Evolutionary conservation across 2,329 filamentous ascomycete genomes (phyloP), one percentile per base, ranked within the genome.

Genomic region (Talaromyces sp.): DNA sequence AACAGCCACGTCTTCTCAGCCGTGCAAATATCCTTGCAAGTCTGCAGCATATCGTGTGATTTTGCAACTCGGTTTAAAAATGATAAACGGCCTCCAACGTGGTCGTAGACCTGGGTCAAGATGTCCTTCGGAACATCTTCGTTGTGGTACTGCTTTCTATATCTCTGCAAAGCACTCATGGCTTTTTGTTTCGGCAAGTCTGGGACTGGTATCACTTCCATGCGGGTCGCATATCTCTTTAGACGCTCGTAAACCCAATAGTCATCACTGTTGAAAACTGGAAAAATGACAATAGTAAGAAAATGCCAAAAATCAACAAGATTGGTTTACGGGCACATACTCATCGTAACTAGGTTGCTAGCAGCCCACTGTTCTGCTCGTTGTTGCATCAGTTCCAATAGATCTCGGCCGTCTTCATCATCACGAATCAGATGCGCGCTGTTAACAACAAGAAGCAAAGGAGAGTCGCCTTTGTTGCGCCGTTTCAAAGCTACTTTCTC

Each of bases 181-280:
- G 94, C 92, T 68, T 89, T 86, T 11, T 79, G 73, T 72, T 92
- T 96, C 56, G 89, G 85, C 7, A 99, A 80, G 73, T 99, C 94
- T 4, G 85, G 83, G 48, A 99, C 87, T 9, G 91, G 86, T 41
- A 96, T 88, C 4, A 99, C 89, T 70, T 97, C 92, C 91, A 99
- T 96, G 52, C 94, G 86, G 1, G 92, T 96, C 3, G 92, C 91
- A 61, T 96, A 88, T 72, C 91, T 88, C 80, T 97, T 97, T 57
- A 99, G 79, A 14, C 92, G 85, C 74, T 99, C 94, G 69, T 97
- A 97, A 0, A 99, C 90, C 94, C 94, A 99, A 76, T 96, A 99
- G 72, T 97, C 94, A 74, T 99, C 94, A 58, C 88, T 92, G 76
- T 97, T 97, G 78, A 99, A 92, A 35, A 99, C 87, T 81, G 26